Conservation (phyloP, 805 yeast genomes). For the Candida ulmi region DNA sequence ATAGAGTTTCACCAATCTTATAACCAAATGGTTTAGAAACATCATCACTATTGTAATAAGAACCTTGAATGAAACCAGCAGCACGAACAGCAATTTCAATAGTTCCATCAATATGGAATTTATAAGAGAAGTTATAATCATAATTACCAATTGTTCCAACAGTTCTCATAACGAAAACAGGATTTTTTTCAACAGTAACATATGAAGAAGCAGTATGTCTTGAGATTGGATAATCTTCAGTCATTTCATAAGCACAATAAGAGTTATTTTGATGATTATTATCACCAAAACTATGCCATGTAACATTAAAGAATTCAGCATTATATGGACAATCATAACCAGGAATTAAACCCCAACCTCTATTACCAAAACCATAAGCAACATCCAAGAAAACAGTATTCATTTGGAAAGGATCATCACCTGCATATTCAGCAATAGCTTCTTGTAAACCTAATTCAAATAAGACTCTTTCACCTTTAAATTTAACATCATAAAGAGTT, state of each 20-base stretch:
- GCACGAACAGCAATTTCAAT: conserved; percentile 24
- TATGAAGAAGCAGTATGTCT: conserved; percentile 18
- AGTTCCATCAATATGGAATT: conserved; percentile 23
- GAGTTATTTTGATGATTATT: conserved; percentile 22
- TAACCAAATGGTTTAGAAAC: conserved; percentile 18
- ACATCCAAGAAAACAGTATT: conserved; percentile 21
- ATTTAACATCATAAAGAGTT: conserved; percentile 21
- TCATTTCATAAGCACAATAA: conserved; percentile 21
- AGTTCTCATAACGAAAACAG: conserved; percentile 20
- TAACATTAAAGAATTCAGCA: conserved; percentile 23
- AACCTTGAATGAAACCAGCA: conserved; percentile 26
- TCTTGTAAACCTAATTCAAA: conserved; percentile 25
- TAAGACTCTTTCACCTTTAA: conserved; percentile 25
- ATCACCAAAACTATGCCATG: conserved; percentile 22
- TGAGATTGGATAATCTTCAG: conserved; percentile 19
- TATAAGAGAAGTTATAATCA: conserved; percentile 22
- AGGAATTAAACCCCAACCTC: conserved; percentile 23
- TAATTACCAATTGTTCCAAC: conserved; percentile 23
- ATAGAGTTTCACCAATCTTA: conserved; percentile 17
- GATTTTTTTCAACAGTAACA: conserved; percentile 18
- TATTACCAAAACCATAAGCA: conserved; percentile 25
- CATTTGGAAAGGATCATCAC: conserved; percentile 27
- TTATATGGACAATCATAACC: conserved; percentile 26
- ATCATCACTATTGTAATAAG: conserved; percentile 16
- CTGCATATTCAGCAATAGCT: conserved; percentile 26